These are phyloP conservation scores for Rhytidhysteron rufulum DNA, from an alignment of 2,329 filamentous ascomycete species.

Conservation along the genomic window DNA sequence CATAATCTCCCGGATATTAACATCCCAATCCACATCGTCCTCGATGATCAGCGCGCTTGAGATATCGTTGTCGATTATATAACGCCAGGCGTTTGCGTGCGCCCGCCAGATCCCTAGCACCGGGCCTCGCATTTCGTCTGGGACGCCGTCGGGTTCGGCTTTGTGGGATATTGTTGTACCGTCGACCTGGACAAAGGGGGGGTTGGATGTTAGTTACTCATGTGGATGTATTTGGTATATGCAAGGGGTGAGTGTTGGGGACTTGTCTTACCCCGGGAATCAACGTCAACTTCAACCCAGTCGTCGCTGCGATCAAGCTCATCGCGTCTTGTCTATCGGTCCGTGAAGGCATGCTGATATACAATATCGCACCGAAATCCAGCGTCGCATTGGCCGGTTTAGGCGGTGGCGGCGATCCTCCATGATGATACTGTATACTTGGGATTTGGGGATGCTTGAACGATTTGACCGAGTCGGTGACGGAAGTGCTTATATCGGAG, in stretches of 20 bases:
- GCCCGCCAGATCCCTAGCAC: constrained; percentile 13
- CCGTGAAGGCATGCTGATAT: constrained; percentile 14
- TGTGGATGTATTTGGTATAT: neutral
- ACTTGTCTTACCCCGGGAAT: constrained; percentile 9
- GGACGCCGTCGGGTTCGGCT: constrained; percentile 8
- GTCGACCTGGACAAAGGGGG: neutral
- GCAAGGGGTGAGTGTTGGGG: neutral
- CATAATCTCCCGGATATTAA: constrained; percentile 15
- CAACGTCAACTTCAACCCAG: constrained; percentile 13
- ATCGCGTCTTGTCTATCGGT: constrained; percentile 14
- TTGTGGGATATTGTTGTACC: constrained; percentile 6
- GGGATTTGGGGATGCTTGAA: neutral
- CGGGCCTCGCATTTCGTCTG: constrained; percentile 1
- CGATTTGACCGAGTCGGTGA: neutral
- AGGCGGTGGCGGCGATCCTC: constrained; percentile 4
- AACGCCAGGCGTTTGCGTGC: constrained; percentile 9
- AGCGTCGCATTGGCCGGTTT: constrained; percentile 12
- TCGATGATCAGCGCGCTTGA: constrained; percentile 13
- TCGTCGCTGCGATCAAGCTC: constrained; percentile 10
- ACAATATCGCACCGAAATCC: constrained; percentile 15
- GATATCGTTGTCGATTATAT: constrained; percentile 15
- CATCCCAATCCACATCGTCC: constrained; percentile 15
- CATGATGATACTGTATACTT: neutral
- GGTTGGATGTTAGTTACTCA: constrained; percentile 5
- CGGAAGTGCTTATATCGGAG: neutral